phyloP scores from a whole-genome alignment of 2,329 filamentous ascomycete genomes.

The Bipolaris sorokiniana region DNA sequence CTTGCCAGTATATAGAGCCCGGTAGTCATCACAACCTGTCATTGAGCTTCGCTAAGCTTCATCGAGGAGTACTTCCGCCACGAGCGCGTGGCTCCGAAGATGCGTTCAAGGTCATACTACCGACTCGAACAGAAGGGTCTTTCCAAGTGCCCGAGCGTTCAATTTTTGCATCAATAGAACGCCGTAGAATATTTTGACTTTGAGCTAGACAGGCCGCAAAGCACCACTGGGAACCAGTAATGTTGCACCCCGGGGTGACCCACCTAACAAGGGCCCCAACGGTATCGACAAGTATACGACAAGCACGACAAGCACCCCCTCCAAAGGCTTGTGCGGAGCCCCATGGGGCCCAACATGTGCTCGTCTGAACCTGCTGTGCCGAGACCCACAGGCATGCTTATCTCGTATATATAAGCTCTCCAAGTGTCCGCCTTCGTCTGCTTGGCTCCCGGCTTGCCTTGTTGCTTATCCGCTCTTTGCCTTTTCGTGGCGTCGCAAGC shows the following conservation, averaged over 20 bases:
- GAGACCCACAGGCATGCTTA: constrained; percentile 6
- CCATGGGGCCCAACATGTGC: constrained; percentile 20
- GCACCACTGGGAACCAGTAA: constrained; percentile 5
- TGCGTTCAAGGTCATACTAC: not conserved
- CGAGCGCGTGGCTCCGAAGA: not conserved
- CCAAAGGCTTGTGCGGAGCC: constrained; percentile 28
- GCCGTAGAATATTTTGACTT: constrained; percentile 5
- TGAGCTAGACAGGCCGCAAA: constrained; percentile 2
- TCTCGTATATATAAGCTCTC: constrained; percentile 21
- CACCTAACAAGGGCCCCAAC: constrained; percentile 16
- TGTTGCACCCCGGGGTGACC: constrained; percentile 7
- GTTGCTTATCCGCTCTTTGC: constrained; percentile 15
- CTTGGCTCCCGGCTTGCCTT: constrained; percentile 12
- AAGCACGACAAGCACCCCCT: constrained; percentile 13
- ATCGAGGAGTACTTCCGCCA: constrained; percentile 7
- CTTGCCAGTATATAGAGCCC: no score
- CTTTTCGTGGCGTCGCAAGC: constrained; percentile 11
- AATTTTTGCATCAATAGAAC: constrained; percentile 18
- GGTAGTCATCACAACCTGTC: not conserved
- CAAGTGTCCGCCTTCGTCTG: not conserved
- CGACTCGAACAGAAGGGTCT: not conserved
- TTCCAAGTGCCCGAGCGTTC: not conserved
- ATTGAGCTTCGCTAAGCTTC: constrained; percentile 1
- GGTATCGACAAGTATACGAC: constrained; percentile 1
- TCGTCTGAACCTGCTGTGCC: constrained; percentile 9